These are phyloP conservation scores for Oehlia diaphana DNA, from an alignment of 192 early-diverging fungal species.

Conservation along the genomic window DNA sequence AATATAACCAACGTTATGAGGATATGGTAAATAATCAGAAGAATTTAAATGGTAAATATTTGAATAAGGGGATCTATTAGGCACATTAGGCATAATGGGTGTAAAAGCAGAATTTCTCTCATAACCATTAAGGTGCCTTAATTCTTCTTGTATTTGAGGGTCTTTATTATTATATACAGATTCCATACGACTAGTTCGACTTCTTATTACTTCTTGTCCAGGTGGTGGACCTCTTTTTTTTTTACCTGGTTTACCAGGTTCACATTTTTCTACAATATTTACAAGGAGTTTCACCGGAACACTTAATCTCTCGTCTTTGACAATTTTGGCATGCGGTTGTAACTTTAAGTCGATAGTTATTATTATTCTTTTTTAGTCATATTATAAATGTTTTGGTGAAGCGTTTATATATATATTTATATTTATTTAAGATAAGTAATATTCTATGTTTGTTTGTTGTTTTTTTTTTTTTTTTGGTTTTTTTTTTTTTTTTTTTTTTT, in stretches of 20 bases:
- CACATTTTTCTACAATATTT: not conserved
- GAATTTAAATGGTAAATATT: too few relatives aligned
- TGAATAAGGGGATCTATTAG: too few relatives aligned
- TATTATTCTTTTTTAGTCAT: conserved; percentile 3
- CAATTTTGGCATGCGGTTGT: conserved; percentile 27
- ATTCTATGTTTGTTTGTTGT: too few relatives aligned
- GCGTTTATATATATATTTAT: too few relatives aligned
- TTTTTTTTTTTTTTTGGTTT: too few relatives aligned
- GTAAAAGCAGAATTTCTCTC: not conserved
- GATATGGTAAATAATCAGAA: too few relatives aligned
- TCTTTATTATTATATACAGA: not conserved
- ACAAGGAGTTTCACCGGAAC: conserved; percentile 11
- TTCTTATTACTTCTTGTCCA: conserved; percentile 4
- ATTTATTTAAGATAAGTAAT: too few relatives aligned
- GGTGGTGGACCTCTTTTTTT: conserved; percentile 24
- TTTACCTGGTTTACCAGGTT: not conserved
- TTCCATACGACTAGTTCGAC: not conserved
- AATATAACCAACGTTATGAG: too few relatives aligned
- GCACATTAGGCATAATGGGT: too few relatives aligned
- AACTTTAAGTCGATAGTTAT: conserved; percentile 5
- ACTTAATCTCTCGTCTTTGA: conserved; percentile 10
- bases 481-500: too few relatives aligned
- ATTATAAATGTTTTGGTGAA: too few relatives aligned
- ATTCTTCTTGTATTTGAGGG: not conserved
- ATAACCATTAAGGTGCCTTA: not conserved